A percentile compares a stretch with the other conserved stretches of the same genome.
Conservation (phyloP, 2,329 filamentous ascomycete genomes). For the Ophiosphaerella korrae region DNA sequence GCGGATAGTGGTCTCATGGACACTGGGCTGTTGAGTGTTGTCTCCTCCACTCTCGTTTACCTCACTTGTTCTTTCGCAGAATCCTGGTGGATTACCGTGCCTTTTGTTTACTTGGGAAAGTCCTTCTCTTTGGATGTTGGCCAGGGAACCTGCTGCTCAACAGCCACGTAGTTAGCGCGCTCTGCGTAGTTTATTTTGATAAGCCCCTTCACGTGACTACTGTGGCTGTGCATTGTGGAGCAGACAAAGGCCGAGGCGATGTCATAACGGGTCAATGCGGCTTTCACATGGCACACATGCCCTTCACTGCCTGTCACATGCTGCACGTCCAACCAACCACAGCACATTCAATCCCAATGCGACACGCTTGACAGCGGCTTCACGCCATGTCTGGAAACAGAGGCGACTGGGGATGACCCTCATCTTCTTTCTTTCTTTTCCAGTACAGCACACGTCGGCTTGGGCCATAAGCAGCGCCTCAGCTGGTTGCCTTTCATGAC, state of each 20-base stretch:
- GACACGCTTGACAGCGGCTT: slow-evolving; percentile 23
- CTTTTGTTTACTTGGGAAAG: too few species aligned
- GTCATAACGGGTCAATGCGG: slow-evolving; percentile 17
- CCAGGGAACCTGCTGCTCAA: too few species aligned
- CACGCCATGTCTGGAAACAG: slow-evolving; percentile 11
- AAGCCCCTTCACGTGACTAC: too few species aligned
- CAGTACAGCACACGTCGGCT: background rate
- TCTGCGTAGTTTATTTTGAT: too few species aligned
- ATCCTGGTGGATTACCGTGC: too few species aligned
- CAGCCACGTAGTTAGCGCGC: too few species aligned
- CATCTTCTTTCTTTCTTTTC: background rate
- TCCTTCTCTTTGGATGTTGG: too few species aligned
- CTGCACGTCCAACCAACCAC: slow-evolving; percentile 20
- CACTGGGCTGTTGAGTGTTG: too few species aligned
- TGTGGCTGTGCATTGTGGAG: too few species aligned
- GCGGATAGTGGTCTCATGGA: too few species aligned
- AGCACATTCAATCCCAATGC: slow-evolving; percentile 14
- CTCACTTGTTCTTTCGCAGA: too few species aligned
- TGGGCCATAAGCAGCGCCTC: slow-evolving; percentile 4
- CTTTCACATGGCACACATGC: slow-evolving; percentile 25
- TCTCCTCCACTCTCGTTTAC: too few species aligned
- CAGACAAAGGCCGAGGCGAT: slow-evolving; percentile 14
- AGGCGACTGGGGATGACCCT: slow-evolving; percentile 18
- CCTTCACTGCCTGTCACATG: slow-evolving; percentile 29
- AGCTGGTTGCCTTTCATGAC: slow-evolving; percentile 22